phyloP scores from a whole-genome alignment of 2,329 filamentous ascomycete genomes.

The Dactylellina parvicollis region DNA sequence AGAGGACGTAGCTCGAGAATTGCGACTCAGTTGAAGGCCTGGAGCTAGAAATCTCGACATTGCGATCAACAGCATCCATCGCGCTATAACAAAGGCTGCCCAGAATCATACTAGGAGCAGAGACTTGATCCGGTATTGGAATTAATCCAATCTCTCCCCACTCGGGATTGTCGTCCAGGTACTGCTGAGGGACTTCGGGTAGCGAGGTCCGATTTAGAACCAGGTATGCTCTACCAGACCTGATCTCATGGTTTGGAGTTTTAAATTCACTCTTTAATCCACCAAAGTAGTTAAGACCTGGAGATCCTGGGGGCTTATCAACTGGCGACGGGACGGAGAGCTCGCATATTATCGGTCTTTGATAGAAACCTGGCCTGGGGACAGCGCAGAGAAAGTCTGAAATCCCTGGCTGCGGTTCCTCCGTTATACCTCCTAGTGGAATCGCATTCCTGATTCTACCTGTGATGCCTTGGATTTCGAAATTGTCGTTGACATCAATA shows the following conservation, averaged over 20 bases:
- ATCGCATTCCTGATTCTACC: background rate
- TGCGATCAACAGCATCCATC: slow-evolving; percentile 20
- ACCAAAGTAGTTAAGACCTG: background rate
- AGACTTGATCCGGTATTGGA: background rate
- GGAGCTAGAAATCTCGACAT: slow-evolving; percentile 7
- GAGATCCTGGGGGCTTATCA: background rate
- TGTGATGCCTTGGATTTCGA: background rate
- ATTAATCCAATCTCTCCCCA: background rate
- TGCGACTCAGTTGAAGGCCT: background rate
- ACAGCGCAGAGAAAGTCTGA: background rate
- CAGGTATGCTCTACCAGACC: slow-evolving; percentile 14
- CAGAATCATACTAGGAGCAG: background rate
- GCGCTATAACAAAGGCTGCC: slow-evolving; percentile 26
- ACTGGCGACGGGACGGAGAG: background rate
- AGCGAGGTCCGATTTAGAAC: background rate
- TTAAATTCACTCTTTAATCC: slow-evolving; percentile 24
- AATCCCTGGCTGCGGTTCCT: background rate
- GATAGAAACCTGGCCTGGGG: background rate
- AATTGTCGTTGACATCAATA: background rate
- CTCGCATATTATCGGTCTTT: background rate
- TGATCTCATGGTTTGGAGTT: background rate
- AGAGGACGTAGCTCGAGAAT: background rate
- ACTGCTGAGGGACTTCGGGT: background rate
- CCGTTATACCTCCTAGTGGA: too few relatives aligned
- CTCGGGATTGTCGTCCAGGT: background rate